Evolutionary conservation across 768 basidiomycete genomes (phyloP).

Genomic region (Crucibulum laeve): DNA sequence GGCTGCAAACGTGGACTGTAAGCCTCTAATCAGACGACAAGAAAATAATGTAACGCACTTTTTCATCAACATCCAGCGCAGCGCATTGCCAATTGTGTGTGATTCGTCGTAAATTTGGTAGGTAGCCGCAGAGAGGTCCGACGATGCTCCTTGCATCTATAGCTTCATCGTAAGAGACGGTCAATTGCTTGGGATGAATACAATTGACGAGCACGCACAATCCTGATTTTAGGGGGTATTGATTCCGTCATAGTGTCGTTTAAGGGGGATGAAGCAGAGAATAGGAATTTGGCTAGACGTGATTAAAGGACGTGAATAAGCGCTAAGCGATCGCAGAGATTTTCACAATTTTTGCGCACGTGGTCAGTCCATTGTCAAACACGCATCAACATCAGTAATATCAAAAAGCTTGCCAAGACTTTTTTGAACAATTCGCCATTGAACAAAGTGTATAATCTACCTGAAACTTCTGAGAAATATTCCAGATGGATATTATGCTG

Average conservation of each 20-base stretch:
- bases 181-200: constrained; percentile 8
- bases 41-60: constrained; percentile 54
- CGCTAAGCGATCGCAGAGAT: neutral
- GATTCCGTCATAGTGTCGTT: constrained; percentile 31
- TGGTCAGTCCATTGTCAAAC: neutral
- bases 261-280: neutral
- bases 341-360: constrained; percentile 4
- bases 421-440: too few relatives aligned
- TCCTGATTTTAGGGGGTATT: constrained; percentile 33
- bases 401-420: neutral
- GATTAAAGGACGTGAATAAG: neutral
- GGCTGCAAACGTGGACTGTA: constrained; percentile 40
- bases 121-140: constrained; percentile 84
- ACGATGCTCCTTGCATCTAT: constrained; percentile 79
- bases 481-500: too few relatives aligned
- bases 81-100: constrained; percentile 92
- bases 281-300: neutral
- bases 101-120: constrained; percentile 92
- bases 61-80: constrained; percentile 99
- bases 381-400: constrained; percentile 1
- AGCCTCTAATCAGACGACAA: constrained; percentile 1
- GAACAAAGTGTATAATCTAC: too few relatives aligned
- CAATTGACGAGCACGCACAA: constrained; percentile 22
- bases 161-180: constrained; percentile 16
- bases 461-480: too few relatives aligned